Evolutionary conservation across 768 basidiomycete genomes (phyloP), one percentile per base, ranked within the genome.

Genomic region (Auriscalpium orientale): DNA sequence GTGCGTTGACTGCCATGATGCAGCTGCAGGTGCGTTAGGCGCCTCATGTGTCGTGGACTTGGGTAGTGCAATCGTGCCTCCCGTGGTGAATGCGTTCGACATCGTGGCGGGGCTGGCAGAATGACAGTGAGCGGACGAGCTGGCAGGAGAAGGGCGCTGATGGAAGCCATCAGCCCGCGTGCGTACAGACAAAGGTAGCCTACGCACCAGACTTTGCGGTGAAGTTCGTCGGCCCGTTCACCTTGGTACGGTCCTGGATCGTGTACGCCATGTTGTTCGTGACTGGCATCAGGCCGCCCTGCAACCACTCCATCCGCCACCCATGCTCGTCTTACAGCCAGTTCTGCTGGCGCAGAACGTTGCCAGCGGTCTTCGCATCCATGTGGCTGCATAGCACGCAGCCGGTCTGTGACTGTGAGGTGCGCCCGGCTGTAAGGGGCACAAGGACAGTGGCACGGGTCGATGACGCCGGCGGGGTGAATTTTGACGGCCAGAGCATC

Each of bases 191-290:
- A n/a, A 43, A 10, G 40, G 40, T n/a, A n/a, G n/a, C n/a, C n/a
- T n/a, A n/a, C 38, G 46, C 18, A 84, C 85, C 74, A 16, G 86
- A 85, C 72, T 94, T 93, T 2, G 91, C 93, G 8, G 72, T 66
- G 56, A 92, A 86, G 62, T 79, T 85, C 2, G 87, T 78, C 0
- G 89, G 89, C 2, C 80, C 82, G 55, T 77, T 81, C 48, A 90
- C 77, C 62, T 79, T 78, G 46, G 78, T 74, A 8, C 69, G 71
- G 56, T 81, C 76, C 58, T 81, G 73, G 2, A 89, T 62, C 13
- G 83, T 78, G 63, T 83, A 92, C 1, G 78, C 82, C 1, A 90
- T 91, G 62, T 93, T 94, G 63, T 94, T 94, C 35, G 86, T 89
- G 10, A 72, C 72, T 6, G 84, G 75, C 1, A 71, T 69, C 16